Percentiles rank a stretch among this genome's conserved stretches.
Evolutionary conservation across 2,329 filamentous ascomycete genomes (phyloP).

Genomic region (Rugonectria rugulosa): DNA sequence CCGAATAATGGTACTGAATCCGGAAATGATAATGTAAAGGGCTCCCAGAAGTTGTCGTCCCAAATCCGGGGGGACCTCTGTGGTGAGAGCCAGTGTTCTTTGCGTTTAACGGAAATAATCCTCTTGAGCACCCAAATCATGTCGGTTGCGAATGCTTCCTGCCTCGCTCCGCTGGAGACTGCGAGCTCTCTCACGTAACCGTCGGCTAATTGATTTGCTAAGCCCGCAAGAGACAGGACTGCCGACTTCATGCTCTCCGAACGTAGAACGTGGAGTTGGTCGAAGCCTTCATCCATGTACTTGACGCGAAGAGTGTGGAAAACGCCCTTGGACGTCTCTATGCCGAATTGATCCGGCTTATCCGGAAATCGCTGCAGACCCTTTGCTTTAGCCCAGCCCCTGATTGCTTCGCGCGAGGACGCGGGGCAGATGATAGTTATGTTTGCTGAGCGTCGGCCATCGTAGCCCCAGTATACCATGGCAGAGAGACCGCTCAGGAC

Average conservation of each 20-base stretch:
- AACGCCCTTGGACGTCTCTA: slow-evolving; percentile 43
- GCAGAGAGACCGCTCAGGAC: slow-evolving; percentile 55
- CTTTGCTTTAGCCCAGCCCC: slow-evolving; percentile 49
- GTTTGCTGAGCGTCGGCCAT: slow-evolving; percentile 37
- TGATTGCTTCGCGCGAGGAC: slow-evolving; percentile 45
- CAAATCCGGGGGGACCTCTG: slow-evolving; percentile 33
- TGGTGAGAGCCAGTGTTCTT: slow-evolving; percentile 31
- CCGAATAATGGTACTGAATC: slow-evolving; percentile 40
- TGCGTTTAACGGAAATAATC: slow-evolving; percentile 33
- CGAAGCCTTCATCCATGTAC: slow-evolving; percentile 45
- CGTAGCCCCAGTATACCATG: slow-evolving; percentile 53
- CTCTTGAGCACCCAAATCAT: slow-evolving; percentile 46
- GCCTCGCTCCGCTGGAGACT: slow-evolving; percentile 16
- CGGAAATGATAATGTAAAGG: slow-evolving; percentile 42
- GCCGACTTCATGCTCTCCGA: slow-evolving; percentile 26
- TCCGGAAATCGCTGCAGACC: slow-evolving; percentile 40
- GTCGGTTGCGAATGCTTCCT: slow-evolving; percentile 38
- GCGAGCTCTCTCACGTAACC: slow-evolving; percentile 42
- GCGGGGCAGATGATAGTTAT: slow-evolving; percentile 53
- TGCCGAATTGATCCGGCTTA: slow-evolving; percentile 45
- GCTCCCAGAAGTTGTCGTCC: slow-evolving; percentile 41
- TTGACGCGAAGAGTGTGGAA: slow-evolving; percentile 47
- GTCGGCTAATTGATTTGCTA: slow-evolving; percentile 46
- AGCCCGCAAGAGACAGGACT: slow-evolving; percentile 45
- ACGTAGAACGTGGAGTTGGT: slow-evolving; percentile 34